Base-by-base conservation (phyloP, 2,329 filamentous ascomycete genomes). In the Pseudocercospora fijiensis region DNA sequence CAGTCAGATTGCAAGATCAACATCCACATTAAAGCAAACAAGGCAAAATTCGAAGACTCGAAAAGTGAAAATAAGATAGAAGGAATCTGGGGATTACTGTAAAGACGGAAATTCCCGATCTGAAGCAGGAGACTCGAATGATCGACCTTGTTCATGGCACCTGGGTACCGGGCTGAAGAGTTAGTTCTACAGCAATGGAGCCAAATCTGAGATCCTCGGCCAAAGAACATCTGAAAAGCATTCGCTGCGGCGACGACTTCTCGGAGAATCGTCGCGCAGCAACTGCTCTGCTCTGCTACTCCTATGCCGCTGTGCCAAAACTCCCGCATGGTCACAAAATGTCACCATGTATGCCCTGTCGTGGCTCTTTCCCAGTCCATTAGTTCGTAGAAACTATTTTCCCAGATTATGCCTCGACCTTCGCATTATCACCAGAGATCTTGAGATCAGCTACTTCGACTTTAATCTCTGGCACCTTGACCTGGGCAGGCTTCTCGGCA, bases 381-480 rank as follows among this genome's bases (percentile, higher is more conserved):
- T 7, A 18, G n/a, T 4, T 6, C 5, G n/a, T 7, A 41, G 37
- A n/a, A 6, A 41, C 16, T 7, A 1, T n/a, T 13, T 7, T 41
- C 16, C 5, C 37, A 18, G 2, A 13, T 26, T 26, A 51, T 24
- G 9, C 45, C 6, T 13, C 18, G 9, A 8, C 20, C 20, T 56
- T 22, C 28, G 37, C 11, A 18, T 11, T 16, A 33, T 56, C 30
- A 22, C 53, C 28, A 56, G 16, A 18, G 3, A 41, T 24, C 16
- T 37, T 56, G 18, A 56, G 53, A 13, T 56, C 53, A 56, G 27
- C 53, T 3, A 56, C 18, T 3, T 56, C 27, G 30, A 56, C 53
- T 22, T 41, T n/a, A 24, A 56, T 41, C 53, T 33, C 53, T 4
- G 53, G 28, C 53, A 56, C 27, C 16, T 27, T 30, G 16, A 33